Conservation (phyloP, 192 early-diverging fungal species). For the Neocallimastix lanati region DNA sequence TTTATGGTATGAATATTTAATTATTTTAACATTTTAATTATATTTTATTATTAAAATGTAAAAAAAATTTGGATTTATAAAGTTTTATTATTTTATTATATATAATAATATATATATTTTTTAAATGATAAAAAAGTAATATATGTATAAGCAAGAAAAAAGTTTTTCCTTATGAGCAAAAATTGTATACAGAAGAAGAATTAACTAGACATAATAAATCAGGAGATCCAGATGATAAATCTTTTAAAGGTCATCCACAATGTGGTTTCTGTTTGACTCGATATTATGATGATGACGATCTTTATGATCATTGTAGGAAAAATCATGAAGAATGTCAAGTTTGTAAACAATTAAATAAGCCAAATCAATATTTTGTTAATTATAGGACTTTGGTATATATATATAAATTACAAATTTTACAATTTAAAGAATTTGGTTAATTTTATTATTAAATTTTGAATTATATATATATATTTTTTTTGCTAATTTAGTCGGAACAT, state of each 20-base stretch:
- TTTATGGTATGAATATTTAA: constrained; percentile 43
- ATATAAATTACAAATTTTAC: no score
- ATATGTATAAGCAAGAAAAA: constrained; percentile 77
- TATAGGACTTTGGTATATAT: constrained; percentile 54
- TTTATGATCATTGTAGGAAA: constrained; percentile 85
- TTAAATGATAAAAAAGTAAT: constrained; percentile 33
- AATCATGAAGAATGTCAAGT: constrained; percentile 89
- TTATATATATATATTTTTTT: no score
- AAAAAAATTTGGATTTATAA: no score
- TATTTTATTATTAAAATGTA: constrained; percentile 4
- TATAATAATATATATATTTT: background rate
- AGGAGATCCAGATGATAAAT: constrained; percentile 35
- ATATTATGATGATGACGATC: constrained; percentile 82
- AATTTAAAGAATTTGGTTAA: no score
- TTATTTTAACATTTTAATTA: background rate
- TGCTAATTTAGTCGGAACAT: constrained; percentile 29
- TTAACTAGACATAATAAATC: constrained; percentile 55
- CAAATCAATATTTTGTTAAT: constrained; percentile 73
- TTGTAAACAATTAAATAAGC: constrained; percentile 50
- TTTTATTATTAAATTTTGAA: no score
- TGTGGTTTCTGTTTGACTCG: constrained; percentile 70
- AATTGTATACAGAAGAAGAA: constrained; percentile 55
- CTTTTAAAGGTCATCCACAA: constrained; percentile 61
- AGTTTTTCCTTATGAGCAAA: constrained; percentile 83
- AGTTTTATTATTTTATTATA: no score